Evolutionary conservation across 1,139 yeast species (phyloP).

Genomic region (Casaregolazyma suthepensis): DNA sequence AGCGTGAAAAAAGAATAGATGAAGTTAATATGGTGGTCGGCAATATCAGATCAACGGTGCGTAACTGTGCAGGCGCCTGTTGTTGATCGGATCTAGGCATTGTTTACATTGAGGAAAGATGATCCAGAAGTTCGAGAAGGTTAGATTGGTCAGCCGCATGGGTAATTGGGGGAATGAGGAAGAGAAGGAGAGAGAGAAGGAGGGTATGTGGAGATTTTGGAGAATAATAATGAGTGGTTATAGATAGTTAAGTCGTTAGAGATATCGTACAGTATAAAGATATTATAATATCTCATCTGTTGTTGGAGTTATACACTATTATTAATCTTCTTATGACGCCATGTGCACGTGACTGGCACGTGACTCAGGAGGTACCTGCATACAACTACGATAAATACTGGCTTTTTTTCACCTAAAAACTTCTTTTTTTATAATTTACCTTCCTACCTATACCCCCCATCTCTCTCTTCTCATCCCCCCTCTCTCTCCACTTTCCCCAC

Average conservation of each 20-base stretch:
- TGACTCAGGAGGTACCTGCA: not conserved
- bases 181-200: too few relatives aligned
- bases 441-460: not conserved
- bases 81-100: not conserved
- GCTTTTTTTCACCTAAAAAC: not conserved
- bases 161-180: too few relatives aligned
- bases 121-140: not conserved
- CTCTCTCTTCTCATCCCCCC: not conserved
- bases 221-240: not conserved
- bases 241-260: not conserved
- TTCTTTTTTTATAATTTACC: not conserved
- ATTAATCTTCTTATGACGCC: not conserved
- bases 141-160: not conserved
- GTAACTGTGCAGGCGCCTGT: conserved; percentile 5
- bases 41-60: conserved; percentile 18
- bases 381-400: not conserved
- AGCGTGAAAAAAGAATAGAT: conserved; percentile 24
- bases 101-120: not conserved
- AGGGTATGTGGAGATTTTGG: not conserved
- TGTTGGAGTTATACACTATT: not conserved
- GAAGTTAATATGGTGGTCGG: conserved; percentile 24
- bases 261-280: not conserved
- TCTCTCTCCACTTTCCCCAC: too few relatives aligned
- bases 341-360: not conserved
- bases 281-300: not conserved